Base-by-base conservation (phyloP, 345 rosid species). In the Ceriops decandra region DNA sequence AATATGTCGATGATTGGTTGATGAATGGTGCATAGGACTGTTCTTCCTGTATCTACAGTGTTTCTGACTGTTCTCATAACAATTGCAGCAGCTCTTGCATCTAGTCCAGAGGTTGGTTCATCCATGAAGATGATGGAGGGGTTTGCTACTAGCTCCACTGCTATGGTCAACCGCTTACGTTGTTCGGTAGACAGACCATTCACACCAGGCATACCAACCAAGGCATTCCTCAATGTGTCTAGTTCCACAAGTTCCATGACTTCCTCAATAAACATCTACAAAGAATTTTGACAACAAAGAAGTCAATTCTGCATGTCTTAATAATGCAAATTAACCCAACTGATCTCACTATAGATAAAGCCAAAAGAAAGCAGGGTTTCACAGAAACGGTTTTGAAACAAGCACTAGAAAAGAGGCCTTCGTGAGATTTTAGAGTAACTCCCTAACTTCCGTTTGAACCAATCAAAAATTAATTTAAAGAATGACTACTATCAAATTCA, bases 51-150 rank as follows among this genome's bases (percentile, higher is more conserved):
- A 75, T 92, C 96, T 9, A 92, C 98, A 1, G 98, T 92, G 83
- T 88, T 92, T 81, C 97, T 84, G 28, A 93, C 96, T 1, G 96
- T 83, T 73, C 98, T 84, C 98, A 93, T 88, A n/a, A 93, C 97
- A 57, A 90, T 90, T 33, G 98, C 97, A 56, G 98, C 97, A 69
- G 97, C 98, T 79, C 98, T 79, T 51, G 98, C 98, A 77, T 93
- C 98, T 28, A 93, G 82, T n/a, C 98, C 98, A 49, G 98, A 93
- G 68, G 98, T 93, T 68, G 97, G 98, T 73, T 93, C 97, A 21
- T 93, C 98, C 98, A 93, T 93, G 82, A 93, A 93, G 63, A 90
- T 87, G 46, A 90, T 90, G 5, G 97, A 93, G 5, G 98, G 97
- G 78, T 93, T 93, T 16, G 97, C 96, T 66, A 93, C 98, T 1